phyloP scores from a whole-genome alignment of 192 early-diverging fungal genomes.

The Coemansia sp. region DNA sequence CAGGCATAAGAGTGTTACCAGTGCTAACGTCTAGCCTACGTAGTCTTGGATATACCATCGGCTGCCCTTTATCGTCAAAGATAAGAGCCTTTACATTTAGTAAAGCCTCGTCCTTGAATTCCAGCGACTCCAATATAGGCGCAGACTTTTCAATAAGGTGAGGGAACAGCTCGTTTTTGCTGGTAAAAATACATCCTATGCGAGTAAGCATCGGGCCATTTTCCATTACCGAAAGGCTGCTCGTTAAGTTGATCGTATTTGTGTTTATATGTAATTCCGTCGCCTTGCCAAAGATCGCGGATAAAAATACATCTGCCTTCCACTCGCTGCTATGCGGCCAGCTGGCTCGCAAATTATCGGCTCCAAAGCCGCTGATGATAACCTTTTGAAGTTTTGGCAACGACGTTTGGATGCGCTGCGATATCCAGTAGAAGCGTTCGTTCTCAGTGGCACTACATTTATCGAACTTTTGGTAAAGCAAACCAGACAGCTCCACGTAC shows the following conservation, averaged over 20 bases:
- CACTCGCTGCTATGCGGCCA: background rate
- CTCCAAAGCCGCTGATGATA: background rate
- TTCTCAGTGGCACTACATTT: background rate
- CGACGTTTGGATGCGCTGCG: background rate
- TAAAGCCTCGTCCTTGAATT: background rate
- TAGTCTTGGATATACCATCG: background rate
- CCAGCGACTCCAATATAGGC: background rate
- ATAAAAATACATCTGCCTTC: background rate
- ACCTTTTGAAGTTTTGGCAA: background rate
- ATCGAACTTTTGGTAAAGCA: background rate
- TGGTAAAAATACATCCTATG: background rate
- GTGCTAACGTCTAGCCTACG: background rate
- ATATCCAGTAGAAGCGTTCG: background rate
- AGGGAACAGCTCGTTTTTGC: background rate
- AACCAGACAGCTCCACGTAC: background rate
- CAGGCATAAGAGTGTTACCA: background rate
- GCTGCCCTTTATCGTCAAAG: background rate
- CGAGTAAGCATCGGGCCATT: background rate
- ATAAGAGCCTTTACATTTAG: background rate
- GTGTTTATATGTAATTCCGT: background rate
- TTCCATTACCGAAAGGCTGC: background rate
- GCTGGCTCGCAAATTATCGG: background rate
- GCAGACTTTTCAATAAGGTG: background rate
- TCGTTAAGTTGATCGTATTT: background rate
- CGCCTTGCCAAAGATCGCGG: background rate